Percentiles rank a stretch among this genome's conserved stretches.
Conservation (phyloP, 768 basidiomycete genomes). For the Cystobasidium onofrii region DNA sequence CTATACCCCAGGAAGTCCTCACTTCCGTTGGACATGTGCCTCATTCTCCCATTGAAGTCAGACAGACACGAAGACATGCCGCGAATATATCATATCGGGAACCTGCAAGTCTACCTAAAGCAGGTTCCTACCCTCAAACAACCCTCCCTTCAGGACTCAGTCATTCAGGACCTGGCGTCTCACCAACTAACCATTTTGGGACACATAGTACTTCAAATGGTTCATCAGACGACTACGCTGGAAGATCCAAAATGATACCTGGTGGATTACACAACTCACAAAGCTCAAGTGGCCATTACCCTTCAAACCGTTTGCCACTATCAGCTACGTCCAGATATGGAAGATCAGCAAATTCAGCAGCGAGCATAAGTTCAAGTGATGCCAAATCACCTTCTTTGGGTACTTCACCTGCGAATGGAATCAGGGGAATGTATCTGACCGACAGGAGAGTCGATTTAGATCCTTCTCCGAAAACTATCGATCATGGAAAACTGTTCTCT, state of each 20-base stretch:
- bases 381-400: conserved; percentile 5
- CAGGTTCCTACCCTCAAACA: background rate
- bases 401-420: conserved; percentile 3
- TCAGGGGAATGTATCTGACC: background rate
- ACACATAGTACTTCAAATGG: background rate
- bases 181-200: conserved; percentile 6
- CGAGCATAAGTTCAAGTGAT: background rate
- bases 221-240: background rate
- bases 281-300: background rate
- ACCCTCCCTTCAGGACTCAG: background rate
- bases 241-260: conserved; percentile 16
- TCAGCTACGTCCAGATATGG: conserved; percentile 7
- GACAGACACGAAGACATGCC: conserved; percentile 45
- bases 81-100: conserved; percentile 44
- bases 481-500: background rate
- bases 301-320: background rate
- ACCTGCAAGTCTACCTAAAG: background rate
- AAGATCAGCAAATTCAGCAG: background rate
- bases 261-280: background rate
- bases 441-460: background rate
- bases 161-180: background rate
- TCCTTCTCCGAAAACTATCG: background rate
- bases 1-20: conserved; percentile 62
- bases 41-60: conserved; percentile 45
- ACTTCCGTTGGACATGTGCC: conserved; percentile 45